A percentile compares a stretch with the other conserved stretches of the same genome.
Conservation (phyloP, 2,329 filamentous ascomycete genomes). For the Fusarium ramigenum region DNA sequence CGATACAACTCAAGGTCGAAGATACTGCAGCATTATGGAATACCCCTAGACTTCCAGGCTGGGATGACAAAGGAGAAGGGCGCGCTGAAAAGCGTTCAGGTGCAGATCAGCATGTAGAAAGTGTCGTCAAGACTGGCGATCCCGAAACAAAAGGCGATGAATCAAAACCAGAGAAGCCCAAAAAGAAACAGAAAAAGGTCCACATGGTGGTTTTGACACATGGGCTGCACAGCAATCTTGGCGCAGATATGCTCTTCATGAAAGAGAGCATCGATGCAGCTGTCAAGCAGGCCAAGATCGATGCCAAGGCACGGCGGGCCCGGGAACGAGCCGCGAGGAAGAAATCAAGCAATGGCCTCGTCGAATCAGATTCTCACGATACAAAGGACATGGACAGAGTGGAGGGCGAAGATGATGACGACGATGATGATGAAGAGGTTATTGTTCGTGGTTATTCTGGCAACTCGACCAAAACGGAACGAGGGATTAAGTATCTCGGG, state of each 20-base stretch:
- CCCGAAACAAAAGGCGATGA: constrained; percentile 41
- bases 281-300: constrained; percentile 76
- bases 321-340: constrained; percentile 54
- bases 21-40: constrained; percentile 94
- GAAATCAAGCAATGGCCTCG: constrained; percentile 1
- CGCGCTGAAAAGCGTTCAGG: constrained; percentile 33
- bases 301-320: constrained; percentile 69
- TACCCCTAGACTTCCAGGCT: constrained; percentile 81
- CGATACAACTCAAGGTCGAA: constrained; percentile 80
- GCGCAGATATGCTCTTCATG: constrained; percentile 94
- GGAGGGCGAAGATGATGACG: constrained; percentile 55
- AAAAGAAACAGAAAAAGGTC: constrained; percentile 78
- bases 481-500: constrained; percentile 95
- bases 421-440: constrained; percentile 80
- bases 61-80: constrained; percentile 56
- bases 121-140: constrained; percentile 47
- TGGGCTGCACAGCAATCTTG: constrained; percentile 93
- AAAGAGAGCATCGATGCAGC: constrained; percentile 96
- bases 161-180: constrained; percentile 49
- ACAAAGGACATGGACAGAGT: constrained; percentile 40
- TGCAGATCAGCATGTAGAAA: constrained; percentile 48
- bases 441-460: constrained; percentile 90
- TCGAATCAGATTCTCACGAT: constrained; percentile 23
- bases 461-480: constrained; percentile 90
- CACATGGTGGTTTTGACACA: constrained; percentile 94